Conservation (phyloP, 2,329 filamentous ascomycete species). For the Myrmaecium sp. region DNA sequence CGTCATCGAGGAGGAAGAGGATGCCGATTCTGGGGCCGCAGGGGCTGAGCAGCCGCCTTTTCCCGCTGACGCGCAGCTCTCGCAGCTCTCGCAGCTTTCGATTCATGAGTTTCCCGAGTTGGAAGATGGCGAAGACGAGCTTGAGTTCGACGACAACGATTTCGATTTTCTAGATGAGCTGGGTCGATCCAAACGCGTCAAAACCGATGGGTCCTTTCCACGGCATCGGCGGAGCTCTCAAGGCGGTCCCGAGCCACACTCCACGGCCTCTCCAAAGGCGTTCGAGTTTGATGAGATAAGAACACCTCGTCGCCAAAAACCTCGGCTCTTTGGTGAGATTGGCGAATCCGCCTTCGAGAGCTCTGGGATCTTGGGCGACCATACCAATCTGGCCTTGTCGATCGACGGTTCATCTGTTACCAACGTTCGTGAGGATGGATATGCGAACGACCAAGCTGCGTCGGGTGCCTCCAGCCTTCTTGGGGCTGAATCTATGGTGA, state of each 20-base stretch:
- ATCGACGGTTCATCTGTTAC: slow-evolving; percentile 5
- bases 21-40: slow-evolving; percentile 23
- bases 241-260: slow-evolving; percentile 17
- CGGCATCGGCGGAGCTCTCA: slow-evolving; percentile 22
- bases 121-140: slow-evolving; percentile 8
- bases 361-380: slow-evolving; percentile 28
- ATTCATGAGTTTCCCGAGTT: slow-evolving; percentile 20
- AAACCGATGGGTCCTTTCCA: slow-evolving; percentile 20
- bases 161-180: slow-evolving; percentile 9
- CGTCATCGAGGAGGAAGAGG: slow-evolving; percentile 39
- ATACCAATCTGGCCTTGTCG: slow-evolving; percentile 15
- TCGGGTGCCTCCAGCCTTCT: slow-evolving; percentile 22
- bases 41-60: background rate
- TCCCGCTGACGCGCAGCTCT: slow-evolving; percentile 18
- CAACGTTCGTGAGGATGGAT: too few species aligned
- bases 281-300: background rate
- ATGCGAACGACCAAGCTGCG: background rate
- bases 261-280: slow-evolving; percentile 12
- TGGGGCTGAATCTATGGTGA: slow-evolving; percentile 30
- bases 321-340: slow-evolving; percentile 45
- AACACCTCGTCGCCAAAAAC: background rate
- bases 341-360: slow-evolving; percentile 36
- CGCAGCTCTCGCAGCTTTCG: slow-evolving; percentile 40
- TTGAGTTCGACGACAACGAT: slow-evolving; percentile 18
- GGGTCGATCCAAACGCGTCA: slow-evolving; percentile 26